Evolutionary conservation across 1,284 basidiomycete species (phyloP).

Genomic region (Sporisorium iseilematis-ciliati): DNA sequence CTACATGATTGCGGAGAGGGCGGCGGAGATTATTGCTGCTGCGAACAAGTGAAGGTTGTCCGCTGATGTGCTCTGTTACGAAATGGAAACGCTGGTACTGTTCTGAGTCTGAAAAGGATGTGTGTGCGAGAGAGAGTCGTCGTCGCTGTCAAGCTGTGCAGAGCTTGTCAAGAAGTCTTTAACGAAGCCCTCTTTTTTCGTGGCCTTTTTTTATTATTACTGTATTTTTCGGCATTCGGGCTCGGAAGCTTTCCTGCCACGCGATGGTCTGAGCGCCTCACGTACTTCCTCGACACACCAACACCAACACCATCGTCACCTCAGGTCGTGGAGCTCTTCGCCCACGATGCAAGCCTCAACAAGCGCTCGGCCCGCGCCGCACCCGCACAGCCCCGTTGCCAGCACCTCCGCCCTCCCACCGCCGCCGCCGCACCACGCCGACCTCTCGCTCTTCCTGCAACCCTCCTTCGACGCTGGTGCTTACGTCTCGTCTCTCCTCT

Average conservation of each 20-base stretch:
- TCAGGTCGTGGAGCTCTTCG: background rate
- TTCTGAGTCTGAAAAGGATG: background rate
- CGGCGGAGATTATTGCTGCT: slow-evolving; percentile 36
- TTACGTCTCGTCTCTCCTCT: slow-evolving; percentile 23
- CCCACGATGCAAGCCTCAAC: background rate
- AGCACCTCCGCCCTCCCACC: background rate
- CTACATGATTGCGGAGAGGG: slow-evolving; percentile 58
- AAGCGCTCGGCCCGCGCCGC: background rate
- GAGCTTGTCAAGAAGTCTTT: background rate
- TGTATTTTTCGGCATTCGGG: slow-evolving; percentile 4
- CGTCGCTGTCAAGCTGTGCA: background rate
- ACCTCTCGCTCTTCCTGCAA: slow-evolving; percentile 38
- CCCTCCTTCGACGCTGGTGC: slow-evolving; percentile 34
- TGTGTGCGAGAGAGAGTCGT: background rate
- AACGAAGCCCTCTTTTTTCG: background rate
- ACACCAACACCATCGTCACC: slow-evolving; percentile 4
- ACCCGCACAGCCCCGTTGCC: background rate
- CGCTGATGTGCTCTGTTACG: background rate
- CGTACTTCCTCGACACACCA: slow-evolving; percentile 3
- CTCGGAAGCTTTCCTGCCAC: slow-evolving; percentile 1
- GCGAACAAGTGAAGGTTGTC: slow-evolving; percentile 17
- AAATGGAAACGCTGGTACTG: too few species aligned
- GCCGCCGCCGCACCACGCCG: background rate
- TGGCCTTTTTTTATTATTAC: background rate
- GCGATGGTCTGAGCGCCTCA: slow-evolving; percentile 30